phyloP scores from a whole-genome alignment of 2,329 filamentous ascomycete species.

The Epichloe coenophiala region DNA sequence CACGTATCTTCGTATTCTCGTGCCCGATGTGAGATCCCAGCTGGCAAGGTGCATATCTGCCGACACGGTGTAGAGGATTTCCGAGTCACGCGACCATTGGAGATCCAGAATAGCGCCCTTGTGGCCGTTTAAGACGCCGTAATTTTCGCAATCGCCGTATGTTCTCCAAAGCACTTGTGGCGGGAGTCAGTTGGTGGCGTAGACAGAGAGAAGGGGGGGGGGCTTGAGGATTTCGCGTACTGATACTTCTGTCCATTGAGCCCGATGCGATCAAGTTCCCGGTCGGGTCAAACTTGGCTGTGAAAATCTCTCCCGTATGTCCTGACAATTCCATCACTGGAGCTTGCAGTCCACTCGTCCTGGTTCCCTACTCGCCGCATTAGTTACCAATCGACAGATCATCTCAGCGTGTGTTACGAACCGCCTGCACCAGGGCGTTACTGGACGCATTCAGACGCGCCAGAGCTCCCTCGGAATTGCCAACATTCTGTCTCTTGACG shows the following conservation, averaged over 20 bases:
- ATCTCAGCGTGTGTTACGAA: constrained; percentile 17
- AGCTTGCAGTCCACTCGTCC: constrained; percentile 73
- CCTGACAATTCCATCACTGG: constrained; percentile 90
- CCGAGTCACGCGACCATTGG: constrained; percentile 92
- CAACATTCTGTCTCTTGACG: constrained; percentile 75
- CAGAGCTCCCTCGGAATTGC: constrained; percentile 32
- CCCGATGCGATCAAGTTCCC: constrained; percentile 86
- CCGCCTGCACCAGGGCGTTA: constrained; percentile 36
- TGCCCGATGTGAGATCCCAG: constrained; percentile 89
- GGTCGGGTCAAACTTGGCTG: constrained; percentile 77
- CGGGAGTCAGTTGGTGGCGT: neutral
- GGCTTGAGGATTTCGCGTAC: constrained; percentile 33
- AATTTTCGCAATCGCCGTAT: constrained; percentile 88
- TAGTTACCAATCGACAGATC: neutral
- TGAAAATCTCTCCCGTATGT: constrained; percentile 75
- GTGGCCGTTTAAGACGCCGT: constrained; percentile 77
- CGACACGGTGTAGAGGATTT: constrained; percentile 80
- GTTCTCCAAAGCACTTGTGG: constrained; percentile 81
- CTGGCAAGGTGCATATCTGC: constrained; percentile 88
- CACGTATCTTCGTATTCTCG: constrained; percentile 78
- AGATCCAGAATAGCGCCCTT: constrained; percentile 83
- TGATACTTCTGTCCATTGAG: constrained; percentile 85
- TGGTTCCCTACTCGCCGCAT: constrained; percentile 43
- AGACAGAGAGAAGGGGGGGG: too few relatives aligned
- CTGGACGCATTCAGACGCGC: constrained; percentile 37